Conservation (phyloP, 345 rosid species). For the Capsella bursapastoris region DNA sequence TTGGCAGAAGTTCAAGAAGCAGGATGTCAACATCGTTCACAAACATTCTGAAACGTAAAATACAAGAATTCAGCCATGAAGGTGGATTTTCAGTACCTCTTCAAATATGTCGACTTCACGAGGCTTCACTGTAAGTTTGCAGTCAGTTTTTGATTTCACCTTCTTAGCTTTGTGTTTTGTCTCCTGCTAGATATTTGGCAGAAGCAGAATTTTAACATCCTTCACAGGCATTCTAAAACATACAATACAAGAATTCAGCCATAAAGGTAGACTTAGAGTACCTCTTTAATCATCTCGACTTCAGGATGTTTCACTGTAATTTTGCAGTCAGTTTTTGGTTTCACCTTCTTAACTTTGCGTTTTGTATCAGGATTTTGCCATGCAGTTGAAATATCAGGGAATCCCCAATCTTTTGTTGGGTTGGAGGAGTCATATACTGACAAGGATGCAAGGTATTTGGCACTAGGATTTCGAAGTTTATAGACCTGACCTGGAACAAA, state of each 20-base stretch:
- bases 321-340: conserved; percentile 40
- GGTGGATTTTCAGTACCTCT: conserved; percentile 54
- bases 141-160: conserved; percentile 37
- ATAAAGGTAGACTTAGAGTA: conserved; percentile 39
- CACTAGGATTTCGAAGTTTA: conserved; percentile 74
- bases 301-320: conserved; percentile 34
- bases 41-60: conserved; percentile 4
- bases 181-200: not conserved
- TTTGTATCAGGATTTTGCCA: conserved; percentile 42
- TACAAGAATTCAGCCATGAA: conserved; percentile 14
- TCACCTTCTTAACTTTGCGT: conserved; percentile 44
- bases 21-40: conserved; percentile 11
- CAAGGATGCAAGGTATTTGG: conserved; percentile 71
- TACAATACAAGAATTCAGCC: conserved; percentile 8
- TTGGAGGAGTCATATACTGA: conserved; percentile 75
- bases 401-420: conserved; percentile 92
- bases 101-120: conserved; percentile 44
- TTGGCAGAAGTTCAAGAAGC: conserved; percentile 13
- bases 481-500: conserved; percentile 79
- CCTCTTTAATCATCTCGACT: conserved; percentile 54
- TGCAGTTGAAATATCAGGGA: conserved; percentile 61
- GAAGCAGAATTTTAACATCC: not conserved
- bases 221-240: not conserved
- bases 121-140: conserved; percentile 33
- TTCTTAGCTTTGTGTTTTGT: conserved; percentile 46